Conservation (phyloP, 352 stramenopile species). For the Pythium sp. region DNA sequence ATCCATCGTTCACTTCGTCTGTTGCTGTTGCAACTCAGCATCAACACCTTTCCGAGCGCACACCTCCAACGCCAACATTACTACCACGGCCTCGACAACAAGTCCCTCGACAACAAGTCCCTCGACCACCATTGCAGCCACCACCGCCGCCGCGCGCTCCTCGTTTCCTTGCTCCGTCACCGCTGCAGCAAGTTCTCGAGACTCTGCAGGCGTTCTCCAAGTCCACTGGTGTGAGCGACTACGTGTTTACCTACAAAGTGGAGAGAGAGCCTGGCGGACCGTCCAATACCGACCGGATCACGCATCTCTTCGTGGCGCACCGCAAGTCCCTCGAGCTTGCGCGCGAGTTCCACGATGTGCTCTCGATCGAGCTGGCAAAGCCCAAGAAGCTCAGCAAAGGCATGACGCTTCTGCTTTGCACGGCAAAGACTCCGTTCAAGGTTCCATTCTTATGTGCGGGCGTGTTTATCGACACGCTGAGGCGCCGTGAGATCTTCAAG, state of each 20-base stretch:
- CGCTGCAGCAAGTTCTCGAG: slow-evolving; percentile 3
- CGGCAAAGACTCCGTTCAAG: slow-evolving; percentile 3
- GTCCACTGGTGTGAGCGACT: neutral
- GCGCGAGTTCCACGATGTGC: slow-evolving; percentile 6
- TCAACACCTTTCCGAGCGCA: neutral
- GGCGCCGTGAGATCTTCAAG: slow-evolving; percentile 1
- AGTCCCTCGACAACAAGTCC: neutral
- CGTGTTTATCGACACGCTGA: slow-evolving; percentile 1
- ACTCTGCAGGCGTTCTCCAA: slow-evolving; percentile 2
- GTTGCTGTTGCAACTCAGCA: neutral
- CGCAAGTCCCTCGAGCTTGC: slow-evolving; percentile 9
- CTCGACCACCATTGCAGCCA: neutral
- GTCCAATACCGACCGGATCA: neutral
- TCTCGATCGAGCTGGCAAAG: slow-evolving; percentile 8
- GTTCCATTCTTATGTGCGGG: slow-evolving; percentile 6
- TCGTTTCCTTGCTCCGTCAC: neutral
- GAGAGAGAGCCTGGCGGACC: neutral
- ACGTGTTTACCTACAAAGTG: slow-evolving; percentile 6
- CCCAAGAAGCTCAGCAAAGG: neutral
- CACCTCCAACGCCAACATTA: neutral
- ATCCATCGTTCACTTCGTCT: neutral
- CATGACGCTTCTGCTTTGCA: slow-evolving; percentile 3
- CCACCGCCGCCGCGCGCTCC: neutral
- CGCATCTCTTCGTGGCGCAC: slow-evolving; percentile 3
- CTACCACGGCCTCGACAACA: neutral